Conservation (phyloP, 805 yeast species). For the Ogataea naganishii region DNA sequence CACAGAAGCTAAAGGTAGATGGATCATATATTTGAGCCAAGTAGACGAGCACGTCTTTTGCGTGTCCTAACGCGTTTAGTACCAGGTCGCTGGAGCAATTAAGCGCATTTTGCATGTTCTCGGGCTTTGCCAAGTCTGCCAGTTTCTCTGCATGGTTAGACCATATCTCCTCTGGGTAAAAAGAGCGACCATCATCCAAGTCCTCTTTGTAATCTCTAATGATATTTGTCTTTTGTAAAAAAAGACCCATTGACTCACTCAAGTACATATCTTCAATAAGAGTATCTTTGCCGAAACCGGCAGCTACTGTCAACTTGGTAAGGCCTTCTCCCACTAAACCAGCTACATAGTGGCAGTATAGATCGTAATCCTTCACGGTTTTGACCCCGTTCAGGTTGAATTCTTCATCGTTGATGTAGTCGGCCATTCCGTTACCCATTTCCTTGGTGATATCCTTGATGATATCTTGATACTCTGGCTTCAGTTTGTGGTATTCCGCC, state of each 20-base stretch:
- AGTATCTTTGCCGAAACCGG: slow-evolving; percentile 54
- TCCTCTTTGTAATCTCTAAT: slow-evolving; percentile 94
- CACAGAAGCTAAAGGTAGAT: slow-evolving; percentile 82
- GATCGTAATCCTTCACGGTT: slow-evolving; percentile 74
- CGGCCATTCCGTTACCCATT: slow-evolving; percentile 99
- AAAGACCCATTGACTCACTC: slow-evolving; percentile 86
- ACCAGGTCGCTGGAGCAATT: slow-evolving; percentile 77
- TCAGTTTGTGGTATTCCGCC: slow-evolving; percentile 61
- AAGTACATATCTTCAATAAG: slow-evolving; percentile 46
- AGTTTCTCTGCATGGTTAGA: slow-evolving; percentile 61
- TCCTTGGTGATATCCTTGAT: slow-evolving; percentile 66
- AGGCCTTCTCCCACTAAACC: slow-evolving; percentile 97
- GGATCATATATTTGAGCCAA: slow-evolving; percentile 72
- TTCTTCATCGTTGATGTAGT: slow-evolving; percentile 68
- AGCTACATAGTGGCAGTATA: slow-evolving; percentile 95
- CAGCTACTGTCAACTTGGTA: slow-evolving; percentile 71
- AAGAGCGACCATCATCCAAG: slow-evolving; percentile 81
- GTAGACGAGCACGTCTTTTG: slow-evolving; percentile 65
- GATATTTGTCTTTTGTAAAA: slow-evolving; percentile 91
- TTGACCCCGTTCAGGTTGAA: slow-evolving; percentile 73
- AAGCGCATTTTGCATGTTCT: slow-evolving; percentile 45
- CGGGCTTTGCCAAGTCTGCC: slow-evolving; percentile 46
- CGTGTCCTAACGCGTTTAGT: slow-evolving; percentile 70
- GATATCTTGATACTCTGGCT: slow-evolving; percentile 68
- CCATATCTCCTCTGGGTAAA: slow-evolving; percentile 97